A percentile compares a stretch with the other conserved stretches of the same genome.
Evolutionary conservation across 805 yeast species (phyloP).

Genomic region (Blastobotrys mokoenaii): DNA sequence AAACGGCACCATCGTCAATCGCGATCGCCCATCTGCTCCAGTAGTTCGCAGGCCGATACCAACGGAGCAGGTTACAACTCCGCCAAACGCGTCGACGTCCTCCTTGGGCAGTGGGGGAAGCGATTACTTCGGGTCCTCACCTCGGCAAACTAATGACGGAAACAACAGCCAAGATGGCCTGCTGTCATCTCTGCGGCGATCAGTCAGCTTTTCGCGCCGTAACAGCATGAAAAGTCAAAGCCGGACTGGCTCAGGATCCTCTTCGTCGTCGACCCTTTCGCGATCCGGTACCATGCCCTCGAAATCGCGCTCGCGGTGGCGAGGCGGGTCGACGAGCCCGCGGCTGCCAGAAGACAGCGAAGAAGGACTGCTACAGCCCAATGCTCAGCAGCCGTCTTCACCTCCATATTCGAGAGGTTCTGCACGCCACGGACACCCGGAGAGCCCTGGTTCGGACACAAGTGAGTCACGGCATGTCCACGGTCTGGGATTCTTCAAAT

Average conservation of each 20-base stretch:
- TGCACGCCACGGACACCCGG: too few relatives aligned
- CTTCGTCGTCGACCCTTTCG: constrained; percentile 7
- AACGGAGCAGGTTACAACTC: neutral
- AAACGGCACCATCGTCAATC: too few relatives aligned
- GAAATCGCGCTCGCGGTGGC: neutral
- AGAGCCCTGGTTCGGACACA: too few relatives aligned
- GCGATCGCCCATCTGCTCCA: neutral
- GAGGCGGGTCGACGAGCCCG: constrained; percentile 1
- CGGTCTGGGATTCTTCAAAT: too few relatives aligned
- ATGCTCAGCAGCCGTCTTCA: neutral
- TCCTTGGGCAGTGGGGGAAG: neutral
- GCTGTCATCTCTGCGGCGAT: constrained; percentile 11
- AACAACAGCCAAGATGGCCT: constrained; percentile 6
- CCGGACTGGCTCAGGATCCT: constrained; percentile 12
- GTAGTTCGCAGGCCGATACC: neutral
- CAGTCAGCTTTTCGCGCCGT: constrained; percentile 10
- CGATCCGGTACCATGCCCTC: neutral
- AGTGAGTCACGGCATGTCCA: too few relatives aligned
- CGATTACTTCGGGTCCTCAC: neutral
- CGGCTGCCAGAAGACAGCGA: too few relatives aligned
- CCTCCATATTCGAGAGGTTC: too few relatives aligned
- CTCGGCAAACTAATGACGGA: neutral
- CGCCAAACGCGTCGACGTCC: constrained; percentile 7
- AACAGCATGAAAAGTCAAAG: constrained; percentile 9
- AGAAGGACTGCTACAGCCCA: neutral